phyloP scores from a whole-genome alignment of 768 basidiomycete genomes.

The Hericium rajendrae region DNA sequence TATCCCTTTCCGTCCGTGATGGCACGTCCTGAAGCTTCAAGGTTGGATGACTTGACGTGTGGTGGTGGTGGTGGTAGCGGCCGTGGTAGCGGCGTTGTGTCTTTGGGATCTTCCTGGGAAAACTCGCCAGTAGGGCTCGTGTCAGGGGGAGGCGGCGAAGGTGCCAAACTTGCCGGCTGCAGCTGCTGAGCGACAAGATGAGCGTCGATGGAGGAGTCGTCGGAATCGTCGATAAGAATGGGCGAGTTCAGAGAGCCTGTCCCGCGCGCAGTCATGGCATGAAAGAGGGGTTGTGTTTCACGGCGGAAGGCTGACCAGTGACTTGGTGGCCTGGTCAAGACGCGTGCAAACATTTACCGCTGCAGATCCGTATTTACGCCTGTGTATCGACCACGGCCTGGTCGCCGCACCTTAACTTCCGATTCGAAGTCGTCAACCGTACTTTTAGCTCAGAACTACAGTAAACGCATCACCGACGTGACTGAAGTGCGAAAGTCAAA shows the following conservation, averaged over 20 bases:
- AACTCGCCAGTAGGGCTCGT: not conserved
- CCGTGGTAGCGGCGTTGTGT: not conserved
- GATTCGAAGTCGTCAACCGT: no score
- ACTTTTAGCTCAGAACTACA: no score
- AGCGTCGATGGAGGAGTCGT: slow-evolving; percentile 1
- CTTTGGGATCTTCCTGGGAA: not conserved
- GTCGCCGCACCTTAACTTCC: no score
- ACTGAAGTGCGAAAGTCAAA: no score
- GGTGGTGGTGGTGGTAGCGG: no score
- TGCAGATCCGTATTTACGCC: not conserved
- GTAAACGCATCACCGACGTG: no score
- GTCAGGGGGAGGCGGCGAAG: not conserved
- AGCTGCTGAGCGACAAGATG: not conserved
- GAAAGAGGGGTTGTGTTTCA: not conserved
- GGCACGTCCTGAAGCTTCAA: not conserved
- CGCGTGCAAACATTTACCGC: not conserved
- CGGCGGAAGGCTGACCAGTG: not conserved
- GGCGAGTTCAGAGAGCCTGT: slow-evolving; percentile 10
- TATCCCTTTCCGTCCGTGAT: slow-evolving; percentile 6
- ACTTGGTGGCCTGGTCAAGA: not conserved
- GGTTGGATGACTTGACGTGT: no score
- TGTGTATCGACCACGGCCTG: not conserved
- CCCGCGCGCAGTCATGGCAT: slow-evolving; percentile 4
- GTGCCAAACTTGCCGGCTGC: not conserved
- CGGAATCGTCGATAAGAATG: slow-evolving; percentile 13